Conservation (phyloP, 2,329 filamentous ascomycete species). For the Chaetomiaceae sp. region DNA sequence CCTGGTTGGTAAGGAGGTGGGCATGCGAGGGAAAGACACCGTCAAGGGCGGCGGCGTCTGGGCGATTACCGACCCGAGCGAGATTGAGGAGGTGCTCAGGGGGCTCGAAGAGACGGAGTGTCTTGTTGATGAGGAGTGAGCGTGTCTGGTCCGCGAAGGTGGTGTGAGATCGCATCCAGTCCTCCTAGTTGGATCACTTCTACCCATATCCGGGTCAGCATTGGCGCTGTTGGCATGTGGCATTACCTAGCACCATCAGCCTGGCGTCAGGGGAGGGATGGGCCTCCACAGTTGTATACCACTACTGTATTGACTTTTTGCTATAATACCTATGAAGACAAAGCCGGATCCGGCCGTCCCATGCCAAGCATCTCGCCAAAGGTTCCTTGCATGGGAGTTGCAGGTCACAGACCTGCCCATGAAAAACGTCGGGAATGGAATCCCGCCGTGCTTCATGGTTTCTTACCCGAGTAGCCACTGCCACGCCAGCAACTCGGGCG, state of each 20-base stretch:
- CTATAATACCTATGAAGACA: too few relatives aligned
- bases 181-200: not conserved
- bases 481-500: too few relatives aligned
- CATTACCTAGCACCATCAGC: conserved; percentile 1
- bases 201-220: too few relatives aligned
- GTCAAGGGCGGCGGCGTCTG: conserved; percentile 89
- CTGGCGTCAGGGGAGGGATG: not conserved
- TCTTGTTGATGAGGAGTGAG: conserved; percentile 44
- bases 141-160: not conserved
- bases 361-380: too few relatives aligned
- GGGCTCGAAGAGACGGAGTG: conserved; percentile 62
- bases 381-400: too few relatives aligned
- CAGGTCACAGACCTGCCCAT: too few relatives aligned
- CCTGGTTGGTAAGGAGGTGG: conserved; percentile 91
- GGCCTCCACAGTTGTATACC: not conserved
- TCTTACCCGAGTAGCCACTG: too few relatives aligned
- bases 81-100: conserved; percentile 64
- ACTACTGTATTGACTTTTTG: too few relatives aligned
- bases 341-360: too few relatives aligned
- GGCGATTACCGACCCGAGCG: conserved; percentile 78
- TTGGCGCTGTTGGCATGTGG: too few relatives aligned
- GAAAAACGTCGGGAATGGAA: too few relatives aligned
- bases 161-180: not conserved
- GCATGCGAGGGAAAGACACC: conserved; percentile 71
- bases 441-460: too few relatives aligned